Percentiles rank a stretch among this genome's conserved stretches.
phyloP scores from a whole-genome alignment of 2,329 filamentous ascomycete species.

The Botrytis paeoniae region DNA sequence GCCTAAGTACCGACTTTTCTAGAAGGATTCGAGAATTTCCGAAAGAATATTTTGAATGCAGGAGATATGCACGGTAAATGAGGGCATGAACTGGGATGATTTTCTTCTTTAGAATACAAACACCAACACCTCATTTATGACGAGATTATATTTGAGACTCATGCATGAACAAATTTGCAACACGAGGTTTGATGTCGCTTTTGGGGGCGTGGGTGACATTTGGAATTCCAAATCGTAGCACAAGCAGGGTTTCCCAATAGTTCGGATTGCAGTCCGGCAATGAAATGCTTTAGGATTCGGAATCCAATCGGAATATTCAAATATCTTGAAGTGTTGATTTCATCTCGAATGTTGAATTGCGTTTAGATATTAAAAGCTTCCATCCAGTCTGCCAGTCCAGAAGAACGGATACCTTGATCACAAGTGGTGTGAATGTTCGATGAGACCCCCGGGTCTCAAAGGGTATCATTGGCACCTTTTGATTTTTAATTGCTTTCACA shows the following conservation, averaged over 20 bases:
- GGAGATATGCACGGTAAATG: slow-evolving; percentile 1
- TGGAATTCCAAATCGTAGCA: background rate
- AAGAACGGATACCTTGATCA: background rate
- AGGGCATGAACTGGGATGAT: background rate
- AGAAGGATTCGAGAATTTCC: slow-evolving; percentile 19
- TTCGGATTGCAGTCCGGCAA: background rate
- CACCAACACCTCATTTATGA: background rate
- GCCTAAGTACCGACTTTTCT: slow-evolving; percentile 14
- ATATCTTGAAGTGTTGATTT: background rate
- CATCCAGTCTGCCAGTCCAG: background rate
- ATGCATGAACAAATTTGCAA: slow-evolving; percentile 3
- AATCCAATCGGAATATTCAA: background rate
- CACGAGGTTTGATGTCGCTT: slow-evolving; percentile 5
- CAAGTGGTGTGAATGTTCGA: background rate
- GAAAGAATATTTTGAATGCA: slow-evolving; percentile 9
- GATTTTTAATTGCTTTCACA: background rate
- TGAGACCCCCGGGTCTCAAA: background rate
- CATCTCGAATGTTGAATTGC: background rate
- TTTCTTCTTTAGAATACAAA: background rate
- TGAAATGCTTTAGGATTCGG: background rate
- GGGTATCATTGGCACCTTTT: background rate
- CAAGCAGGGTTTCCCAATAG: background rate
- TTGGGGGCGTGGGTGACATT: background rate
- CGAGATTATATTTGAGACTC: background rate
- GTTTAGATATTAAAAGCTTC: background rate